Conservation (phyloP, 106 monocot species). For the Acorus calamus region DNA sequence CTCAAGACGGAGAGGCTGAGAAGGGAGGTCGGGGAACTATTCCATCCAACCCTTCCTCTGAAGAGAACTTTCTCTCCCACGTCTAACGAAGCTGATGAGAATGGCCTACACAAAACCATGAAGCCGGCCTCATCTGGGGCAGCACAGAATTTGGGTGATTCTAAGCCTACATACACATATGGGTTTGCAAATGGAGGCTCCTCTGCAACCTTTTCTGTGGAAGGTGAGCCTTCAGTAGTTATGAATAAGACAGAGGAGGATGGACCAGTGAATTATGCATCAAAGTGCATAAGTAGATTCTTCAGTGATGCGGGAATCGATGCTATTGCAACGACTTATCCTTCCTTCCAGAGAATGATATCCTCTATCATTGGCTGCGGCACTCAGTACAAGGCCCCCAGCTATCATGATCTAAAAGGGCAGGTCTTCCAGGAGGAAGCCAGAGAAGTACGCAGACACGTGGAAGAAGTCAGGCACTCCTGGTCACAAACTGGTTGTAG, state of each 20-base stretch:
- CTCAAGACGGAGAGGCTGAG: conserved; percentile 39
- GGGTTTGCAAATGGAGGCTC: neutral
- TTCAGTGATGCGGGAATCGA: conserved; percentile 62
- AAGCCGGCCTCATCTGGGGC: neutral
- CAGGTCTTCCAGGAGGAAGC: conserved; percentile 50
- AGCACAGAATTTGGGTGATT: conserved; percentile 4
- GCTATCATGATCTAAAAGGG: conserved; percentile 43
- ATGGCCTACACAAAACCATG: neutral
- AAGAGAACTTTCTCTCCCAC: conserved; percentile 21
- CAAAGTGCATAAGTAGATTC: conserved; percentile 46
- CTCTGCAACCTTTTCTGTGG: conserved; percentile 2
- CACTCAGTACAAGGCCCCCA: conserved; percentile 29
- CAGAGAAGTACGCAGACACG: conserved; percentile 26
- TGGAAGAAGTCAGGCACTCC: conserved; percentile 31
- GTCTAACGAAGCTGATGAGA: conserved; percentile 1
- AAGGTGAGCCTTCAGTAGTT: conserved; percentile 8
- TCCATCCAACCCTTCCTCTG: conserved; percentile 36
- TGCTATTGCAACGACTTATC: conserved; percentile 21
- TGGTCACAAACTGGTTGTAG: conserved; percentile 66
- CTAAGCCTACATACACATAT: neutral
- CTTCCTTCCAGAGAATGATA: conserved; percentile 67
- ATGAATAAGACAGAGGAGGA: conserved; percentile 31
- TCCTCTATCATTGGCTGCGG: conserved; percentile 36
- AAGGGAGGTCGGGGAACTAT: conserved; percentile 30
- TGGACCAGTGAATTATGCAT: conserved; percentile 8